A percentile compares a stretch with the other conserved stretches of the same genome.
Evolutionary conservation across 225 moss, liverwort and hornwort species (phyloP).

Genomic region (Pleurozium schreberi): DNA sequence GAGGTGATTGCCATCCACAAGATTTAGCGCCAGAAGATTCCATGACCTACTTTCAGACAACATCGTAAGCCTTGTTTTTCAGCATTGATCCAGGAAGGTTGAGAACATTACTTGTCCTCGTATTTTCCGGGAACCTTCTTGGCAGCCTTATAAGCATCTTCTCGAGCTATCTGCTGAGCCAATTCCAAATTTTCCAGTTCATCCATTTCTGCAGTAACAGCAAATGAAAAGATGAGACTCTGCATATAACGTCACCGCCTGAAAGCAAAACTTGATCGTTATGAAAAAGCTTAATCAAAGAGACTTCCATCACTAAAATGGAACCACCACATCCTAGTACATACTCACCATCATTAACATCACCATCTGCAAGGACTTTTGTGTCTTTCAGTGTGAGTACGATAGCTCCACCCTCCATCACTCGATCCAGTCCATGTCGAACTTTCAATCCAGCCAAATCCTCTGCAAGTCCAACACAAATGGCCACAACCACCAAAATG

Average conservation of each 20-base stretch:
- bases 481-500: background rate
- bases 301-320: background rate
- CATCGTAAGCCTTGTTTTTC: background rate
- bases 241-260: background rate
- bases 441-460: slow-evolving; percentile 92
- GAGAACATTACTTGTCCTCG: slow-evolving; percentile 72
- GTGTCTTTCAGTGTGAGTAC: slow-evolving; percentile 86
- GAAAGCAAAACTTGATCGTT: background rate
- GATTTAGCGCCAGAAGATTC: background rate
- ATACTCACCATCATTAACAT: slow-evolving; percentile 71
- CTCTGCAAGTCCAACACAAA: slow-evolving; percentile 41
- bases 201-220: slow-evolving; percentile 41
- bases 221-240: background rate
- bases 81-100: background rate
- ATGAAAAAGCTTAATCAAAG: background rate
- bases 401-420: slow-evolving; percentile 90
- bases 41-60: background rate
- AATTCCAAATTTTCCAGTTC: slow-evolving; percentile 89
- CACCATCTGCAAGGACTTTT: slow-evolving; percentile 74
- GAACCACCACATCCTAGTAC: background rate
- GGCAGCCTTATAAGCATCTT: slow-evolving; percentile 93
- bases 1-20: background rate
- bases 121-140: slow-evolving; percentile 85
- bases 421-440: slow-evolving; percentile 86
- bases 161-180: slow-evolving; percentile 67